Evolutionary conservation across 257 asterid species (phyloP), one percentile per base, ranked within the genome.

Genomic region (Cynanchum wilfordii): DNA sequence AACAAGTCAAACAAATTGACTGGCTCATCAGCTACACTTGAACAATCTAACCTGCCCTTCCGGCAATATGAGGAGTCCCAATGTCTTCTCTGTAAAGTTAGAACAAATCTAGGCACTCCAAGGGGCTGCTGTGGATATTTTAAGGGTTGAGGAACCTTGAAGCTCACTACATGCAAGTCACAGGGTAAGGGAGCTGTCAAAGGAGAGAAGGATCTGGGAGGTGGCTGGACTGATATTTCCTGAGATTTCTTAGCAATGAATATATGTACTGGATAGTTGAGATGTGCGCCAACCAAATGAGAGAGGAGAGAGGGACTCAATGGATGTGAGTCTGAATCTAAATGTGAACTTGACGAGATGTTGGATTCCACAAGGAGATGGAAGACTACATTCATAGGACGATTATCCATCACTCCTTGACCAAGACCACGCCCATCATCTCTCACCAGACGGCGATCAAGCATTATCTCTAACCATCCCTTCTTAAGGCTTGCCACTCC

Each of bases 341-440:
- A 86, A 75, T 83, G 76, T 44, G 75, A 71, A 49, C 87, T 33
- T 29, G 83, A 73, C 38, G 99, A 85, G 74, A 86, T 79, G 86
- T 90, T 95, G 0, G 93, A 77, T 69, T 92, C 99, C 78, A 90
- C 19, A 3, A 79, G 83, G 72, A 92, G 80, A 85, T 92, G 93
- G 84, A 95, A 92, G 68, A 90, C 63, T 54, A 92, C 91, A 73
- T 92, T 95, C 94, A 87, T 87, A 5, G 96, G 91, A 51, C 81
- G 96, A 76, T 95, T 95, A 79, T 95, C 99, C 96, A 83, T 82
- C 78, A 95, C 97, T 42, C 96, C 99, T 80, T 95, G 99, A 55
- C 99, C 98, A 68, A 95, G 84, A 47, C 99, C 99, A 42, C 99
- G 96, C 2, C 93, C 99, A 77, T 95, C 99, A 62, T 95, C 99